A percentile compares a stretch with the other conserved stretches of the same genome.
Evolutionary conservation across 108 stramenopile genomes (phyloP).

Genomic region (Fistulifera solaris): DNA sequence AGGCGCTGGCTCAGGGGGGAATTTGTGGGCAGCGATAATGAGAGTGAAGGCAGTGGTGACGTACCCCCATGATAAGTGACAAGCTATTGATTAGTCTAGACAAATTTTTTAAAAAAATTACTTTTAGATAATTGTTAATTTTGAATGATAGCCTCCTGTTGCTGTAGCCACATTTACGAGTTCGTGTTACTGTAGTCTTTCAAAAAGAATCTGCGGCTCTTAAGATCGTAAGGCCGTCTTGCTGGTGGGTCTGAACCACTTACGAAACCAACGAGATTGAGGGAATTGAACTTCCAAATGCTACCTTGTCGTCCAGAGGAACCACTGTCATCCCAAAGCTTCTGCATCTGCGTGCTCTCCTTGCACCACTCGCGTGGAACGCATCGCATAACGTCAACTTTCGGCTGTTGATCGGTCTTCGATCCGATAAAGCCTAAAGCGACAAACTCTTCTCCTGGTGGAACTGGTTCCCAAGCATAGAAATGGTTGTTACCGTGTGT

Average conservation of each 20-base stretch:
- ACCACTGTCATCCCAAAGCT: conserved; percentile 88
- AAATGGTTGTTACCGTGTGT: conserved; percentile 88
- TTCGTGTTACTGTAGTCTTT: conserved; percentile 69
- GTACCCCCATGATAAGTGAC: no score
- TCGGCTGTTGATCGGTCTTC: conserved; percentile 86
- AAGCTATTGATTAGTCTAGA: no score
- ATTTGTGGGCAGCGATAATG: background rate
- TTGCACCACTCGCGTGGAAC: conserved; percentile 85
- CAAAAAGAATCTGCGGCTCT: conserved; percentile 78
- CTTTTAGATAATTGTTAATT: background rate
- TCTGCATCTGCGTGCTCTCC: conserved; percentile 59
- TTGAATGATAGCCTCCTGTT: conserved; percentile 26
- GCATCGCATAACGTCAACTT: conserved; percentile 82
- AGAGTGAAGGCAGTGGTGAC: no score
- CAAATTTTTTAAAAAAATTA: background rate
- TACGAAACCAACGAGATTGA: conserved; percentile 77
- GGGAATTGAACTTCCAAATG: conserved; percentile 83
- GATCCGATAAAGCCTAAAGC: conserved; percentile 91
- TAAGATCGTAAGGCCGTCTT: conserved; percentile 65
- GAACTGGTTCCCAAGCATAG: conserved; percentile 94
- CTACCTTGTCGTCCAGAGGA: conserved; percentile 82
- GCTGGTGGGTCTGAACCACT: conserved; percentile 83
- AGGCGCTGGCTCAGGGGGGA: background rate
- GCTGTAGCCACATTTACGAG: conserved; percentile 26
- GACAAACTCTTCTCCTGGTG: conserved; percentile 92